Evolutionary conservation across 2,329 filamentous ascomycete species (phyloP), one percentile per base, ranked within the genome.

Genomic region (Aspergillus terreus): DNA sequence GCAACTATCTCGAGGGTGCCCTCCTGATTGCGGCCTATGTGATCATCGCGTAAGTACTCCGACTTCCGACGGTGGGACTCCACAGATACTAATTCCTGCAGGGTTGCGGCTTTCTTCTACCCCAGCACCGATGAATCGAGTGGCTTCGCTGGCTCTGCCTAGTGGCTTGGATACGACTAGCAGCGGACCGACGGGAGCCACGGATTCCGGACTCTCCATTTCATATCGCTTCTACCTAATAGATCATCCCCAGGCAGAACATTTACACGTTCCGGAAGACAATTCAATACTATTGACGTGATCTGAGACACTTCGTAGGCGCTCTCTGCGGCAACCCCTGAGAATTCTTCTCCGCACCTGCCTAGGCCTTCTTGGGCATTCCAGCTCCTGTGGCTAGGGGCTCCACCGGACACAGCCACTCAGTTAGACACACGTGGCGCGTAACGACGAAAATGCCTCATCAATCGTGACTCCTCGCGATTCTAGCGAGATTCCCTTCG

Each of bases 1-100:
- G 86, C 56, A 90, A 92, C 61, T 94, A 89, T 75, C 78, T 92
- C 0, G 89, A 94, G 69, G 89, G 89, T 2, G 83, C 84, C 54
- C 72, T 92, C 52, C 71, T 94, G 32, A 87, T 91, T 47, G 88
- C 86, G 36, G 79, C 90, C 3, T 94, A 94, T 63, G 76, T 86
- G 38, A 94, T 94, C 49, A 92, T 94, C 63, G 88, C 87, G 61
- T 74, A 61, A 67, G 72, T 67, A 21, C 17, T 6, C 14, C 42
- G 11, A 0, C 35, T 6, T 36, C 10, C 23, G 21, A 14, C 21
- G 15, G 6, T 11, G 12, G 6, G 19, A 2, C 17, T 4, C 14
- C 4, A 15, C 42, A 33, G 14, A 25, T 11, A 7, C n/a, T 9
- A 3, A 12, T 25, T 33, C 15, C 44, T 53, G 46, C 30, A 67